Evolutionary conservation across 2,329 filamentous ascomycete species (phyloP).

Genomic region (Tympanopsis confertula): DNA sequence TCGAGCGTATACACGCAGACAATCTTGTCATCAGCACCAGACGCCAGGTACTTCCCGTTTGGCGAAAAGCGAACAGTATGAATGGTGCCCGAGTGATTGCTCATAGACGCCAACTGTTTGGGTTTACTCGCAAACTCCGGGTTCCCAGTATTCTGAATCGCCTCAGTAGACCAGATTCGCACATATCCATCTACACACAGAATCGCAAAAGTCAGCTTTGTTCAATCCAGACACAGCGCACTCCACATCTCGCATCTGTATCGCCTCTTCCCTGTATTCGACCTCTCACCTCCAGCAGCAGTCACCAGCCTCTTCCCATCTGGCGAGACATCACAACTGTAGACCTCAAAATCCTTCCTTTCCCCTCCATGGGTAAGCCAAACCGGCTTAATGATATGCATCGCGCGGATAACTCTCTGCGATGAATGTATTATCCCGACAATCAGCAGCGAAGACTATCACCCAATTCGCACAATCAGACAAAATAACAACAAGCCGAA

Average conservation of each 20-base stretch:
- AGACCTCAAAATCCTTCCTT: conserved; percentile 96
- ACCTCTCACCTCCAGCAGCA: conserved; percentile 62
- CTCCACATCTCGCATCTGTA: background rate
- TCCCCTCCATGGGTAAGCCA: conserved; percentile 96
- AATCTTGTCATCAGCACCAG: conserved; percentile 95
- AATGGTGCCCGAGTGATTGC: conserved; percentile 94
- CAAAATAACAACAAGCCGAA: no score
- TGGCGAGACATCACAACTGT: conserved; percentile 93
- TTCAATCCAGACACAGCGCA: background rate
- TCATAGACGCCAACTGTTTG: conserved; percentile 93
- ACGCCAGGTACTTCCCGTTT: conserved; percentile 89
- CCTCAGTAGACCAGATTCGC: conserved; percentile 92
- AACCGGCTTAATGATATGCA: conserved; percentile 86
- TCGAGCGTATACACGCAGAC: conserved; percentile 94
- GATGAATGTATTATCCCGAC: no score
- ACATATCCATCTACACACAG: conserved; percentile 62
- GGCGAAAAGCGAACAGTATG: conserved; percentile 94
- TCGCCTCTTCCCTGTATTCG: background rate
- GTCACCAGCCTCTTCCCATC: conserved; percentile 87
- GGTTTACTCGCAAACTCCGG: conserved; percentile 64
- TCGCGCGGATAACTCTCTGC: no score
- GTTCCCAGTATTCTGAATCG: conserved; percentile 54
- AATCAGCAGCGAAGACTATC: no score
- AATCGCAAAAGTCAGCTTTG: background rate
- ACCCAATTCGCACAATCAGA: no score